A percentile compares a stretch with the other conserved stretches of the same genome.
phyloP scores from a whole-genome alignment of 345 rosid species.

The Euphorbia peplus region DNA sequence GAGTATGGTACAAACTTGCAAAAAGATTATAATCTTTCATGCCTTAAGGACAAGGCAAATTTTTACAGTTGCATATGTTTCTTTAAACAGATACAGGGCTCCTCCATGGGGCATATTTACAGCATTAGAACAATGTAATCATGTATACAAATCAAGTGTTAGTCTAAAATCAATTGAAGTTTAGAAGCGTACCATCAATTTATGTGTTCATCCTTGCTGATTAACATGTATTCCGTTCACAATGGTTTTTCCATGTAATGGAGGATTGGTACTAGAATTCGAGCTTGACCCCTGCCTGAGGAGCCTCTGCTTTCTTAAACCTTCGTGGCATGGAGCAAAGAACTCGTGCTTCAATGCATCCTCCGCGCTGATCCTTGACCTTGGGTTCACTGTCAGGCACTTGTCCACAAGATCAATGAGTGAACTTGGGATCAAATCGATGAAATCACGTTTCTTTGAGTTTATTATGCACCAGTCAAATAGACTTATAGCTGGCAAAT shows the following conservation, averaged over 20 bases:
- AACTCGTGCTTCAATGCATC: constrained; percentile 88
- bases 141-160: constrained; percentile 3
- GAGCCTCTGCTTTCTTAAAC: constrained; percentile 47
- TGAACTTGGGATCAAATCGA: constrained; percentile 48
- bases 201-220: constrained; percentile 8
- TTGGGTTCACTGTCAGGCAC: constrained; percentile 81
- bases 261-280: constrained; percentile 23
- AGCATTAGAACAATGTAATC: not conserved
- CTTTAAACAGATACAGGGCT: not conserved
- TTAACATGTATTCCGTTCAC: constrained; percentile 7
- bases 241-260: constrained; percentile 14
- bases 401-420: constrained; percentile 78
- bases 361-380: constrained; percentile 73
- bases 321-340: constrained; percentile 58
- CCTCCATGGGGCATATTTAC: not conserved
- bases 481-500: constrained; percentile 40
- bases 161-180: constrained; percentile 7
- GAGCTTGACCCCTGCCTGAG: constrained; percentile 30
- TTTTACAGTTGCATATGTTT: constrained; percentile 7
- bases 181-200: not conserved
- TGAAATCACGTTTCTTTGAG: constrained; percentile 68
- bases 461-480: constrained; percentile 61
- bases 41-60: not conserved
- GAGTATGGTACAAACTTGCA: not conserved
- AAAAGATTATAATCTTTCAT: not conserved